Evolutionary conservation across 441 rosid species (phyloP).

Genomic region (Capsella rubella): DNA sequence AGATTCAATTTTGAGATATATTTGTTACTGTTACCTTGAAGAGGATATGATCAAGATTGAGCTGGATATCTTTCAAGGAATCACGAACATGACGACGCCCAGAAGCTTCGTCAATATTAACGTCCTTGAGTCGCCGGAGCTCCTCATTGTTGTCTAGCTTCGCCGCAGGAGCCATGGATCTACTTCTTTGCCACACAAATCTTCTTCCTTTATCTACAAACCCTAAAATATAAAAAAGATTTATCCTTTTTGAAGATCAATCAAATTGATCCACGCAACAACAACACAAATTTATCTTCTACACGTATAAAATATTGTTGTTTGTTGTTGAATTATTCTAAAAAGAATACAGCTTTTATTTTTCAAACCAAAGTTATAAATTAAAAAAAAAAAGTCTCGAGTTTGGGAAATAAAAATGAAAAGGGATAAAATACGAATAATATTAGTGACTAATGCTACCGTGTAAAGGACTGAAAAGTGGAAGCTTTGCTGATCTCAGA

Average conservation of each 20-base stretch:
- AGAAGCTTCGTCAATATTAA: slow-evolving; percentile 73
- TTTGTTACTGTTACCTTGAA: slow-evolving; percentile 58
- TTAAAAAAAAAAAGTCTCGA: background rate
- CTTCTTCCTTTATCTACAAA: slow-evolving; percentile 38
- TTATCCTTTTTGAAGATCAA: slow-evolving; percentile 7
- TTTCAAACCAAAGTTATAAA: background rate
- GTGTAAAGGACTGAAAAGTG: slow-evolving; percentile 37
- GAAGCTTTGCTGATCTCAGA: slow-evolving; percentile 39
- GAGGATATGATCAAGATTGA: slow-evolving; percentile 76
- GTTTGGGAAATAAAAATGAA: background rate
- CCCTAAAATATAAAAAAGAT: slow-evolving; percentile 21
- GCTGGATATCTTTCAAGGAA: slow-evolving; percentile 80
- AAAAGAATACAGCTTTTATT: background rate
- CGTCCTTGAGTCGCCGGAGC: slow-evolving; percentile 61
- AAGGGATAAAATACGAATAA: slow-evolving; percentile 34
- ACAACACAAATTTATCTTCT: slow-evolving; percentile 9
- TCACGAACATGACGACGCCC: slow-evolving; percentile 80
- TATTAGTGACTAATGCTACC: slow-evolving; percentile 41
- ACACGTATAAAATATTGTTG: background rate
- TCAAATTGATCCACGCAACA: slow-evolving; percentile 17
- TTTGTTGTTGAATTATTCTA: background rate
- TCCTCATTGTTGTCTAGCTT: slow-evolving; percentile 52
- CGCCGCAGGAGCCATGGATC: slow-evolving; percentile 50
- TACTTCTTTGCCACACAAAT: slow-evolving; percentile 37
- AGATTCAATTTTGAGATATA: background rate